Evolutionary conservation across 2,329 filamentous ascomycete genomes (phyloP), one percentile per base, ranked within the genome.

Genomic region (Trichoderma oligosporum): DNA sequence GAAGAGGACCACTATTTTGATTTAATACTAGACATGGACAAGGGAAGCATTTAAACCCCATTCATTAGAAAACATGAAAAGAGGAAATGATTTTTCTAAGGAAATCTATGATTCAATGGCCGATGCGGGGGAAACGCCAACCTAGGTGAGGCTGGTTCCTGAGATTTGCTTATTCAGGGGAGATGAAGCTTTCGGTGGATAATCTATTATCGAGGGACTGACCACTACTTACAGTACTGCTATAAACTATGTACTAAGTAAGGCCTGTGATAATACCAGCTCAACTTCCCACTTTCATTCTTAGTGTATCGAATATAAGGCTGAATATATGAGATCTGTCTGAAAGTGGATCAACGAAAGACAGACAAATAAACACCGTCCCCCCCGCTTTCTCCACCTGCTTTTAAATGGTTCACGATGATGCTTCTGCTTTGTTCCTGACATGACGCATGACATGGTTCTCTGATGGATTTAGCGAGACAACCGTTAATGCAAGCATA

Each of bases 361-460:
- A 36, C 39, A n/a, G n/a, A n/a, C n/a, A n/a, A n/a, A n/a, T n/a
- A n/a, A n/a, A n/a, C 27, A 7, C 7, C n/a, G 20, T 11, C 36
- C 27, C 45, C 51, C 51, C 51, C 51, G 51, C 51, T 54, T 54
- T 54, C 51, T 54, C 51, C 51, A 54, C 51, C 22, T 18, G 4
- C n/a, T 14, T 42, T 18, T 7, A 41, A 12, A 7, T 25, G 41
- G 14, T 44, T 44, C 41, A 44, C 41, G 22, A 20, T 12, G 22
- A 42, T 31, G 27, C 27, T 31, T n/a, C n/a, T n/a, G n/a, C n/a
- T n/a, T n/a, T n/a, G n/a, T n/a, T n/a, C n/a, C n/a, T n/a, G n/a
- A 16, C 36, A 39, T 22, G 38, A 41, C 22, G 18, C 38, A 22
- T 20, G 38, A 41, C 38, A 7, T 41, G 38, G 18, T 20, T 18